Percentiles rank a stretch among this genome's conserved stretches.
These are phyloP conservation scores for Primulina eburnea DNA, from an alignment of 257 asterid species.

Conservation along the genomic window DNA sequence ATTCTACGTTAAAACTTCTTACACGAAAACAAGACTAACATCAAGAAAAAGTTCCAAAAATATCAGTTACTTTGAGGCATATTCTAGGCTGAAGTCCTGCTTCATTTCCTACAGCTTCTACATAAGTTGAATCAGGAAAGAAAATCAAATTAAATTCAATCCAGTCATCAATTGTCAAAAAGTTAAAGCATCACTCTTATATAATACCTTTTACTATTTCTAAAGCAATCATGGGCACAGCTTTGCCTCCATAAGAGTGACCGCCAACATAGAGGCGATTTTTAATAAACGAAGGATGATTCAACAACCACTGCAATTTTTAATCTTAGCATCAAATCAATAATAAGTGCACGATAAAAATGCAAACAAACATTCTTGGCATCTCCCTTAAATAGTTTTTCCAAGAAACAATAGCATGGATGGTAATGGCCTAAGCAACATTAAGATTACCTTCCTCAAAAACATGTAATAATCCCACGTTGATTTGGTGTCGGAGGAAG, in stretches of 20 bases:
- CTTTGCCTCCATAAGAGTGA: slow-evolving; percentile 55
- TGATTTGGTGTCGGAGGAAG: slow-evolving; percentile 29
- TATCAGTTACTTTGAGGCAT: slow-evolving; percentile 32
- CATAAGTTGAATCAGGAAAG: not conserved
- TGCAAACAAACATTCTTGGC: not conserved
- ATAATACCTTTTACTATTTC: slow-evolving; percentile 40
- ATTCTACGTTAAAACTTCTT: not conserved
- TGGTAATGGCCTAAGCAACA: not conserved
- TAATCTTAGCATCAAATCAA: not conserved
- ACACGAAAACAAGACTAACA: not conserved
- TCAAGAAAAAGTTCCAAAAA: not conserved
- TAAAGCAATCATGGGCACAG: slow-evolving; percentile 39
- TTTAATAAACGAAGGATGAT: slow-evolving; percentile 37
- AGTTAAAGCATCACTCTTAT: not conserved
- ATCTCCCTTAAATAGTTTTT: no score
- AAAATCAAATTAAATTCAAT: not conserved
- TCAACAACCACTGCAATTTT: slow-evolving; percentile 51
- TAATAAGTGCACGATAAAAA: not conserved
- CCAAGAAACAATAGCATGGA: not conserved
- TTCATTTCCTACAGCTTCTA: slow-evolving; percentile 39
- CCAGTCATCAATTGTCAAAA: not conserved
- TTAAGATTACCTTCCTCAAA: slow-evolving; percentile 35
- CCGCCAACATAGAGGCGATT: slow-evolving; percentile 46
- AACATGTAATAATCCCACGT: slow-evolving; percentile 23
- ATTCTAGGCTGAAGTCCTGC: slow-evolving; percentile 41